Evolutionary conservation across 768 basidiomycete species (phyloP).

Genomic region (Boletus patriciae): DNA sequence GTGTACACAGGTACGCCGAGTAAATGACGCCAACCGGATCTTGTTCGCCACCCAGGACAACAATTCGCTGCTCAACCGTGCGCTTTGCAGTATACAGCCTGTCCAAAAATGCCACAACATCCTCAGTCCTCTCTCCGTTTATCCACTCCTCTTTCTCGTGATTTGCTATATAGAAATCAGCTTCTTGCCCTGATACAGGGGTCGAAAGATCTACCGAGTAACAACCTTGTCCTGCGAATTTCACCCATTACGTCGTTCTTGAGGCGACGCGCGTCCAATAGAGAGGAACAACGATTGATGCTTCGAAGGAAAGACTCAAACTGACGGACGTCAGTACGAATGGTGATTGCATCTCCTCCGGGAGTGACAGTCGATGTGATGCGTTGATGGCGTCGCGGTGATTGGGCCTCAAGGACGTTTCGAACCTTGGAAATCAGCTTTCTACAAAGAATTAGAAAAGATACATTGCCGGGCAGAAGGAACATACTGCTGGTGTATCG

Average conservation of each 20-base stretch:
- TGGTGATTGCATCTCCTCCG: constrained; percentile 70
- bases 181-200: background rate
- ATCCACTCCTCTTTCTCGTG: constrained; percentile 90
- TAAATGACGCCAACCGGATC: constrained; percentile 48
- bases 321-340: constrained; percentile 74
- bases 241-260: constrained; percentile 94
- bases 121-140: constrained; percentile 80
- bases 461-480: constrained; percentile 6
- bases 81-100: constrained; percentile 87
- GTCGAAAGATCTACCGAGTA: constrained; percentile 54
- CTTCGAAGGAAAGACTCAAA: constrained; percentile 91
- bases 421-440: constrained; percentile 87
- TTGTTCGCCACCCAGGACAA: constrained; percentile 69
- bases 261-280: constrained; percentile 85
- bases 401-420: constrained; percentile 77
- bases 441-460: constrained; percentile 38
- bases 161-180: constrained; percentile 50
- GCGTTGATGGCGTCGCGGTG: constrained; percentile 53
- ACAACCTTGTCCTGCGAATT: constrained; percentile 73
- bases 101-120: constrained; percentile 83
- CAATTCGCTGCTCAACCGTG: constrained; percentile 83
- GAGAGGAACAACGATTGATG: constrained; percentile 75
- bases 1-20: background rate
- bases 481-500: constrained; percentile 64
- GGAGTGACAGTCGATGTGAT: constrained; percentile 43